Evolutionary conservation across 306 rosid species (phyloP), one percentile per base, ranked within the genome.

Genomic region (Luffa aegyptiaca): DNA sequence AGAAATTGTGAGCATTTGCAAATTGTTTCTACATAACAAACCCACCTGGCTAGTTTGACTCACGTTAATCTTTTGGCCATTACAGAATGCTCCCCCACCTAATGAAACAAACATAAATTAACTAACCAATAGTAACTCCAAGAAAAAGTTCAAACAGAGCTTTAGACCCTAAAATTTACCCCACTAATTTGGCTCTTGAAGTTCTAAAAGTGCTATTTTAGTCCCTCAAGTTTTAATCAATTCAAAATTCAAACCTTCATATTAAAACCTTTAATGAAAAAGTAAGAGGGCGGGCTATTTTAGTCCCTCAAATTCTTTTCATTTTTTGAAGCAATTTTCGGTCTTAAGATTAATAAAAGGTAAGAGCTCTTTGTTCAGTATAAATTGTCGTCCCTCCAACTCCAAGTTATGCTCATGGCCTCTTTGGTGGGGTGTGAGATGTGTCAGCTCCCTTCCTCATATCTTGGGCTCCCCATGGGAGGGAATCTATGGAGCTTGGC

Each of bases 31-130:
- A 16, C 35, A 57, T 63, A 31, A 49, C 59, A 57, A 21, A 80
- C 85, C 78, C 56, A 92, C 98, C 94, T 89, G 81, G 80, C 87
- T 82, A 6, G 93, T 86, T 81, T 87, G 82, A 87, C 99, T 95
- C 61, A 84, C 97, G 9, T 84, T 88, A 87, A 95, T 86, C 86
- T 86, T 91, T 77, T 91, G 90, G 39, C 96, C 97, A 58, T 93
- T 95, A 82, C 97, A 95, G 82, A 91, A 93, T 84, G 99, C 93
- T 79, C 97, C 97, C 59, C 97, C 96, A 49, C 97, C 98, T 94
- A 69, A 26, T 53, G 80, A n/a, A 79, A 86, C 76, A 76, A 76
- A 70, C 73, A 72, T 80, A 39, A 82, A 56, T 83, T 78, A 48
- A 56, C 78, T 48, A n/a, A 73, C 36, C 72, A 66, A 44, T 26